Evolutionary conservation across 2,329 filamentous ascomycete species (phyloP), one percentile per base, ranked within the genome.

Genomic region (Nakataea oryzae): DNA sequence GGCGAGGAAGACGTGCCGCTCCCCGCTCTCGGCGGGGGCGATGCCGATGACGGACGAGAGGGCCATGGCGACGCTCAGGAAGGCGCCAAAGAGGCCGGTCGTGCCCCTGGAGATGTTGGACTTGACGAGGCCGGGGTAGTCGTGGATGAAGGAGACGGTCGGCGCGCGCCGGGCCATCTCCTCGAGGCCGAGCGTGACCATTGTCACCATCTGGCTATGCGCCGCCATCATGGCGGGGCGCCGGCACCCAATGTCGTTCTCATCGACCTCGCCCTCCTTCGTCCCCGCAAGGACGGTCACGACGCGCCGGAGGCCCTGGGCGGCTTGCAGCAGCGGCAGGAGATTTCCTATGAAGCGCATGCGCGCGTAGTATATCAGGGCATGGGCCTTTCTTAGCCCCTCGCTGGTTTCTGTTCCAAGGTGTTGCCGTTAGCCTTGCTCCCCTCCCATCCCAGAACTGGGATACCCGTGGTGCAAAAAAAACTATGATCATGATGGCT

Each of bases 311-410:
- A 85, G 74, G 6, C 72, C 64, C 8, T 27, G 32, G 0, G 82
- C 76, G n/a, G 67, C 69, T 13, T 74, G 73, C 2, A 88, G 74
- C 0, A 80, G 75, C 0, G 85, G 84, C 11, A 86, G 78, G 0
- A 88, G 77, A 61, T 85, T 84, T 57, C 76, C 63, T 14, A 81
- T 75, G 67, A 86, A 82, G 54, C 82, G 81, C 65, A 81, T 77
- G 26, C 85, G 84, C 5, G 80, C 76, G 71, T 87, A 86, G 71
- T 81, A 82, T 26, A 75, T 74, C 21, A 87, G 74, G 9, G 79
- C 75, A 28, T 78, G 75, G 34, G 79, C 75, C 30, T 77, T 74
- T 60, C 83, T 77, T 2, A 89, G 74, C 2, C 81, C 82, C 70
- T 89, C 86, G 0, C 72, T 60, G 0, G 83, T 86, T 64, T 86